Base-by-base conservation (phyloP, 2,329 filamentous ascomycete genomes). In the Aspergillus jensenii region DNA sequence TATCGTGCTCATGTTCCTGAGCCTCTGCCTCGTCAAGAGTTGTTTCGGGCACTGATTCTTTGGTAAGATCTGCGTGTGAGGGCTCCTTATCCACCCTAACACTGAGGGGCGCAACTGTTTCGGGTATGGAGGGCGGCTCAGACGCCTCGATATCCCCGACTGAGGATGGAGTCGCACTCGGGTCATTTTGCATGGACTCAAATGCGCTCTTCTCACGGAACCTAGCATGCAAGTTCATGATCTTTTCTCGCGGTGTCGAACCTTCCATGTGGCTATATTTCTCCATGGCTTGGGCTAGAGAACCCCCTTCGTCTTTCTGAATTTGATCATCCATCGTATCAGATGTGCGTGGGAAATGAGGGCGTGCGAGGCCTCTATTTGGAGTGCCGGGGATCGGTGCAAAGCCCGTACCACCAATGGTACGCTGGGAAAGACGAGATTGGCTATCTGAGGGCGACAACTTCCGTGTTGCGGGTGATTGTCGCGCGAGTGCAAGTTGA, bases 131-230 rank as follows among this genome's bases (percentile, higher is more conserved):
- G 11, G 64, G 56, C 25, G 70, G 65, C 2, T 60, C 62, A 8
- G 66, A 65, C 45, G 75, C 65, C 37, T 77, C 73, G 35, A 78
- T 74, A 65, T 77, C 75, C 6, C 70, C 74, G 4, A 70, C 67
- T 31, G 74, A 77, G n/a, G 76, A 77, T n/a, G 76, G 74, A 6
- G 75, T 77, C n/a, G 59, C 68, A 25, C 72, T 74, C n/a, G 63
- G 56, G 46, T 66, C 67, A n/a, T 58, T 58, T 51, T 66, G 65
- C 21, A 62, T 52, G 23, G 65, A 48, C 8, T 40, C 54, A 25
- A 62, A 35, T 43, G 57, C 60, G n/a, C 52, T 51, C 49, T 62
- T 67, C 25, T 68, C 67, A n/a, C 61, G 62, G 33, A 72, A 57
- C 37, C 67, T 64, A 19, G 67, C 70, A 58, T 71, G 67, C 12